These are phyloP conservation scores for Gaeumannomyces sp. DNA, from an alignment of 2,329 filamentous ascomycete species.

Conservation along the genomic window DNA sequence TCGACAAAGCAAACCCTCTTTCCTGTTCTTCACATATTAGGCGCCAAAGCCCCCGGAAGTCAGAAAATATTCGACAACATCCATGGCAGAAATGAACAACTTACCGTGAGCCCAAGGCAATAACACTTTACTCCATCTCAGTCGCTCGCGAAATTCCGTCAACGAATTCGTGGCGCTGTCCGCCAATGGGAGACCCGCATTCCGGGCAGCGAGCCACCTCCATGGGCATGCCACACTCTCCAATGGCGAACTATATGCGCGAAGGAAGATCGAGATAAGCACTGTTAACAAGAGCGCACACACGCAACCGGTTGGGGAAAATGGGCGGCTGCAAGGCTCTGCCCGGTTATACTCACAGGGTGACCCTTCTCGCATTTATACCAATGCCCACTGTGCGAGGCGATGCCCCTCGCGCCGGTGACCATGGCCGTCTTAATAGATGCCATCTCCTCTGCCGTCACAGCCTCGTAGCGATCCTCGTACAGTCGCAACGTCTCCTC, in stretches of 20 bases:
- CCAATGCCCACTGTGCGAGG: conserved; percentile 46
- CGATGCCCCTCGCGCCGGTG: conserved; percentile 36
- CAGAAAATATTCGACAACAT: too few species aligned
- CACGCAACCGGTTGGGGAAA: not conserved
- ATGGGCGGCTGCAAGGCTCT: not conserved
- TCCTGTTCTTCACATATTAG: too few species aligned
- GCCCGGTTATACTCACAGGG: conserved; percentile 22
- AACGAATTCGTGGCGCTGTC: conserved; percentile 40
- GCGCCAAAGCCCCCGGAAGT: too few species aligned
- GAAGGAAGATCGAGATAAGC: too few species aligned
- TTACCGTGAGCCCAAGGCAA: too few species aligned
- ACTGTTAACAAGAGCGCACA: not conserved
- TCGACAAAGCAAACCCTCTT: too few species aligned
- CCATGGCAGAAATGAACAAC: too few species aligned
- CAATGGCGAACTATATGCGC: conserved; percentile 46
- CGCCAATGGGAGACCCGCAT: conserved; percentile 53
- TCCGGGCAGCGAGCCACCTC: conserved; percentile 54
- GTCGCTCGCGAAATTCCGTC: conserved; percentile 44
- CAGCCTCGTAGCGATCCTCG: conserved; percentile 35
- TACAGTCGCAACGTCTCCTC: conserved; percentile 15
- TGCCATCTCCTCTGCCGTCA: conserved; percentile 45
- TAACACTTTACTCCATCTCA: conserved; percentile 36
- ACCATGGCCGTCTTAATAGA: conserved; percentile 47
- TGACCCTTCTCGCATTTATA: conserved; percentile 53
- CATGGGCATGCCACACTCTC: conserved; percentile 63